Base-by-base conservation (phyloP, 148 eudicot genomes). In the Amaranthus hypochondriacus region DNA sequence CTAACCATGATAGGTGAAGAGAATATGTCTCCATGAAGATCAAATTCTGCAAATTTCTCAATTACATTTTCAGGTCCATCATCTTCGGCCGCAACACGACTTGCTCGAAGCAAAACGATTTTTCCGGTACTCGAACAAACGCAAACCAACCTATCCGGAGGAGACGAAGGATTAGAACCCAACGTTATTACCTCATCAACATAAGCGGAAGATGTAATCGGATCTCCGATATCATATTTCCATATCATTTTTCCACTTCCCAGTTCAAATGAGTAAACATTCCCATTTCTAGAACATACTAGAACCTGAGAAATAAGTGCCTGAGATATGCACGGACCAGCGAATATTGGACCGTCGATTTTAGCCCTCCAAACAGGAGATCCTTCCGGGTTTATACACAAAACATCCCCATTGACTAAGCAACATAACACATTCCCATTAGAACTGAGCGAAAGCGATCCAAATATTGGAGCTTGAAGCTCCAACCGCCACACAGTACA, bases 1-100 rank as follows among this genome's bases (percentile, higher is more conserved):
- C 90, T 93, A 70, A 89, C 81, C 97, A 94, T 89, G 56, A 94
- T 88, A 0, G 97, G 97, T 14, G 98, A 94, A 50, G 98, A 94
- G 78, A 91, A 91, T 68, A 94, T 76, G 68, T 88, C 90, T 50
- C 98, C 98, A 68, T 78, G 57, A 6, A 94, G 87, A 69, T 88
- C 86, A 46, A 88, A 55, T 73, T 87, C 85, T 18, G 89, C 90
- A 65, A 87, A 83, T 73, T 89, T 90, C 63, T 74, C 53, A 46
- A 91, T 87, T 48, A 57, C n/a, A 39, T 66, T 63, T 62, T 79
- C 65, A 55, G 18, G 60, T 10, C 11, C 42, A 68, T n/a, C 59
- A 48, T 21, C 77, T 68, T 77, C 85, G 68, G 5, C 5, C 52
- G 57, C 18, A 56, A 48, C 73, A 47, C 78, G 15, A 59, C 70